phyloP scores from a whole-genome alignment of 2,329 filamentous ascomycete genomes.

The Exophiala phaeomuriformis region DNA sequence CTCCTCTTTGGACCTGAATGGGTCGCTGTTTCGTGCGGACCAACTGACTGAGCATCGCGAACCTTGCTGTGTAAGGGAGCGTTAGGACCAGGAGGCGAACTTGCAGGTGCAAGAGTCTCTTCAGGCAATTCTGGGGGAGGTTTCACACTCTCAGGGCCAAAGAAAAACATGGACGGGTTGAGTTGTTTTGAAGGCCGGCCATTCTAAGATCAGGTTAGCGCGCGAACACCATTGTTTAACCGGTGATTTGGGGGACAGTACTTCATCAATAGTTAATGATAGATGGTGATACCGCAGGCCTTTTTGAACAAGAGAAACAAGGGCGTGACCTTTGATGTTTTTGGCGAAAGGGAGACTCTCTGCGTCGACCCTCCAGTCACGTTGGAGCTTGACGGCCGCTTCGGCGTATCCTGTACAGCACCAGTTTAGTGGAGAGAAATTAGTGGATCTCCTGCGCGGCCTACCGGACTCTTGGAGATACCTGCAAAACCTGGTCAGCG shows the following conservation, averaged over 20 bases:
- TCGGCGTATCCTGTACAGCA: conserved; percentile 46
- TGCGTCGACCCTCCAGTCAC: conserved; percentile 57
- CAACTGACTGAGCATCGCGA: conserved; percentile 35
- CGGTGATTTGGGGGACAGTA: conserved; percentile 27
- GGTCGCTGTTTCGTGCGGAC: conserved; percentile 29
- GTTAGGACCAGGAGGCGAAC: conserved; percentile 29
- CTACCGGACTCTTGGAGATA: conserved; percentile 51
- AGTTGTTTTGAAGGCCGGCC: conserved; percentile 27
- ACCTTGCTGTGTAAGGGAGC: conserved; percentile 29
- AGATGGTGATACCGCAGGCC: conserved; percentile 51
- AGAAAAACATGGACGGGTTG: conserved; percentile 40
- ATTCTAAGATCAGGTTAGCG: conserved; percentile 24
- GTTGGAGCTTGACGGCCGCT: conserved; percentile 53
- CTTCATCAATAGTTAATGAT: conserved; percentile 38
- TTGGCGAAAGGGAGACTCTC: conserved; percentile 55
- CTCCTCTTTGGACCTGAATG: conserved; percentile 31
- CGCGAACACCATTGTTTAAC: neutral
- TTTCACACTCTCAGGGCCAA: conserved; percentile 38
- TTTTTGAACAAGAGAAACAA: conserved; percentile 57
- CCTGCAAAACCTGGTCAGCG: conserved; percentile 31
- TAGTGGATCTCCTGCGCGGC: conserved; percentile 25
- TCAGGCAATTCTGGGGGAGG: conserved; percentile 24
- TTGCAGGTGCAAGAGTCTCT: conserved; percentile 27
- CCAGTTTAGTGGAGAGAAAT: conserved; percentile 18
- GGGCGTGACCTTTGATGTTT: conserved; percentile 51